Evolutionary conservation across 2,329 filamentous ascomycete genomes (phyloP).

Genomic region (Neofusicoccum sp.): DNA sequence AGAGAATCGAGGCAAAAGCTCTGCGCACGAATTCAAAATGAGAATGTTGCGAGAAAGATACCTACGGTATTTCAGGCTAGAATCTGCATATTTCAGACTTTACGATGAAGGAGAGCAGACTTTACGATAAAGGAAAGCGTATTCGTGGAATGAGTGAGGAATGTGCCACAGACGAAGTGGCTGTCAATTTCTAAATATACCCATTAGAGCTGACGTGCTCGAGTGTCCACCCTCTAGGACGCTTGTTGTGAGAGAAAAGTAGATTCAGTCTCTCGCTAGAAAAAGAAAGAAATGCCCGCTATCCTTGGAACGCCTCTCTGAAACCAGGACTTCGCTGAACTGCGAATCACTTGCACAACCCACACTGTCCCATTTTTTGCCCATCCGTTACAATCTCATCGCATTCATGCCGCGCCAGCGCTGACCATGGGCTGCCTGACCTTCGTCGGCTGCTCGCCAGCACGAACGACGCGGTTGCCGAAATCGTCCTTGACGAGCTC

Average conservation of each 20-base stretch:
- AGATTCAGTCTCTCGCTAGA: not conserved
- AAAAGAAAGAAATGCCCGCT: not conserved
- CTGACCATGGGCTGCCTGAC: constrained; percentile 75
- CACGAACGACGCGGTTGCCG: constrained; percentile 80
- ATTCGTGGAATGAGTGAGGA: not conserved
- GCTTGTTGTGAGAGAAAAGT: not conserved
- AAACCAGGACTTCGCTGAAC: not conserved
- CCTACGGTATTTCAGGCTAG: too few species aligned
- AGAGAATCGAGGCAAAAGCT: too few species aligned
- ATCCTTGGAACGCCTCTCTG: not conserved
- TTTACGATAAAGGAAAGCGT: not conserved
- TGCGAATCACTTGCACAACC: not conserved
- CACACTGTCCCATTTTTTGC: not conserved
- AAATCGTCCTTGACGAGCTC: constrained; percentile 76
- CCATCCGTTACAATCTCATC: not conserved
- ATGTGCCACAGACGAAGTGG: not conserved
- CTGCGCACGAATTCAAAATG: too few species aligned
- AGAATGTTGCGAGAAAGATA: too few species aligned
- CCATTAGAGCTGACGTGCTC: not conserved
- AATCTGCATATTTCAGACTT: too few species aligned
- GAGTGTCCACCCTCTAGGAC: not conserved
- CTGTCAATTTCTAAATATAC: not conserved
- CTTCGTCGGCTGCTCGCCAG: constrained; percentile 82
- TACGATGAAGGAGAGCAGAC: not conserved
- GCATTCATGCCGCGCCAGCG: constrained; percentile 75